Percentiles rank a stretch among this genome's conserved stretches.
These are phyloP conservation scores for Alliaria petiolata DNA, from an alignment of 345 rosid genomes.

Conservation along the genomic window DNA sequence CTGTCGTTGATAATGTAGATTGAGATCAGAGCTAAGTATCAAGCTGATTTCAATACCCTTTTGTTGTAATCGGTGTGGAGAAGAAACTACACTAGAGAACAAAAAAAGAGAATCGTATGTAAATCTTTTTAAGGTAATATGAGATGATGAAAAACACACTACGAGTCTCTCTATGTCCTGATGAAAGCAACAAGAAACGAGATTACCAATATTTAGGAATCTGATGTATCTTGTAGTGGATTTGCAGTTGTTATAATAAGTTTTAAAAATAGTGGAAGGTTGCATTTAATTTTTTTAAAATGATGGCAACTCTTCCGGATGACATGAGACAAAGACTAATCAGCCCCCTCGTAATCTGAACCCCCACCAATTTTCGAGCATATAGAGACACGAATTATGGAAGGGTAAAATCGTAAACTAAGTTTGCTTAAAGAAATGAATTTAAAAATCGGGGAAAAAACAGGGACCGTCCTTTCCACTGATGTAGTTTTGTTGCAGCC, in stretches of 20 bases:
- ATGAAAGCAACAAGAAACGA: not conserved
- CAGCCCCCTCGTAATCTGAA: conserved; percentile 1
- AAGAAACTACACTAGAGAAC: not conserved
- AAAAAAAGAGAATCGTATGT: not conserved
- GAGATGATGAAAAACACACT: not conserved
- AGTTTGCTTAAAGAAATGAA: not conserved
- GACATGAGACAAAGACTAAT: not conserved
- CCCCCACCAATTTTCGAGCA: not conserved
- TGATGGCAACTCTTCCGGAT: not conserved
- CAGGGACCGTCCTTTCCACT: conserved; percentile 23
- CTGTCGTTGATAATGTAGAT: conserved; percentile 9
- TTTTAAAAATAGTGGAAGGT: not conserved
- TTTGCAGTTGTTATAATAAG: not conserved
- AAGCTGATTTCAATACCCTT: not conserved
- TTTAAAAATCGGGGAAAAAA: not conserved
- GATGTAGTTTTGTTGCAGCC: not conserved
- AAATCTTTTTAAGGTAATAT: not conserved
- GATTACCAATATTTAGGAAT: not conserved
- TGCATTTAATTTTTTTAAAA: not conserved
- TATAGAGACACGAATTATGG: not conserved
- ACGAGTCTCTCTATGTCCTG: not conserved
- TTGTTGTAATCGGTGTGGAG: conserved; percentile 19
- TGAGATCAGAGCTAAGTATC: conserved; percentile 13
- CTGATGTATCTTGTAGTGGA: not conserved
- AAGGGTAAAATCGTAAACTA: conserved; percentile 6